Evolutionary conservation across 495 filamentous ascomycete genomes (phyloP), one percentile per base, ranked within the genome.

Genomic region (Aspergillus wentii): DNA sequence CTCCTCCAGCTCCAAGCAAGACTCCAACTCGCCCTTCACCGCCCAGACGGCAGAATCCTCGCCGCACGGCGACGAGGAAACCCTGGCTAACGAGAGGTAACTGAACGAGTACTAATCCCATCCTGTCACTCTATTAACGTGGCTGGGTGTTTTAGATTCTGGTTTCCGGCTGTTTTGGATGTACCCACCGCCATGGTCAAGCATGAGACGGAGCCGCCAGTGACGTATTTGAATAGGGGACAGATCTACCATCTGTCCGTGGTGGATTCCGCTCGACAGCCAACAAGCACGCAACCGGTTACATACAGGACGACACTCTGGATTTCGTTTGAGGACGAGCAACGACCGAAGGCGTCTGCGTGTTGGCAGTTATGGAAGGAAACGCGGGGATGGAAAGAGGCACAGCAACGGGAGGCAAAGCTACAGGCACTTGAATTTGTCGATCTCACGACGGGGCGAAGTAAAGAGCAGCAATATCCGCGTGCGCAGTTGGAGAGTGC

Each of bases 351-450:
- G 38, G 87, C 91, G 3, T 79, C 76, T 15, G 72, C 82, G 8
- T 95, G 86, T 57, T 96, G 90, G 90, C 86, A 89, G 48, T 59
- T 95, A 30, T 96, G 90, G 90, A 95, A 95, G 52, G 88, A 95
- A 57, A 89, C 88, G 0, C 75, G 90, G 20, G 90, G 90, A 3
- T 83, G 77, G 3, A 92, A 84, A 46, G 91, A 96, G 67, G 86
- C 91, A 3, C 86, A 94, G 49, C 85, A 94, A 51, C 71, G 90
- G 38, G 86, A 83, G 31, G 86, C 89, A 5, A 87, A 86, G 49
- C 69, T 94, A 7, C 83, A 90, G 57, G 90, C 90, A 3, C 88
- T 96, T 8, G 90, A 96, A 60, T 94, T 82, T 49, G 86, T 94
- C 13, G 87, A 95, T 33, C 76, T n/a, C n/a, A n/a, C n/a, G n/a